Conservation (phyloP, 495 filamentous ascomycete genomes). For the Daldinia decipiens region DNA sequence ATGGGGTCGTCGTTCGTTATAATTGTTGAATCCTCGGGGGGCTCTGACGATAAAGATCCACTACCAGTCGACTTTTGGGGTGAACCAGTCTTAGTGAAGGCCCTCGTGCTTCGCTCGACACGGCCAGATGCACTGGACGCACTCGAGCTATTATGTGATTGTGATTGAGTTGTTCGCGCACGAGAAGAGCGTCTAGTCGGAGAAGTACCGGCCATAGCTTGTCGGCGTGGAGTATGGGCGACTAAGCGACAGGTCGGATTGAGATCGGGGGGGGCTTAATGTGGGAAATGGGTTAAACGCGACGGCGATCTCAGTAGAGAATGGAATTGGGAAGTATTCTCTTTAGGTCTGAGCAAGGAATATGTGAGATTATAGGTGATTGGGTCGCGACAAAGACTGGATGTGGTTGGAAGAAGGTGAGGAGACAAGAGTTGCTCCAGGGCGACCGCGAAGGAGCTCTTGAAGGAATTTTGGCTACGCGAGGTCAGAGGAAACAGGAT, state of each 20-base stretch:
- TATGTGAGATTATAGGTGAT: slow-evolving; percentile 32
- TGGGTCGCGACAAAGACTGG: slow-evolving; percentile 42
- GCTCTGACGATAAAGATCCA: slow-evolving; percentile 79
- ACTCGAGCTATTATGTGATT: slow-evolving; percentile 80
- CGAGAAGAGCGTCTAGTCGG: slow-evolving; percentile 88
- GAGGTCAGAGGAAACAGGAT: slow-evolving; percentile 41
- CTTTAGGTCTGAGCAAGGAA: slow-evolving; percentile 13
- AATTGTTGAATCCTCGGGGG: slow-evolving; percentile 69
- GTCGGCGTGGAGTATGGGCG: slow-evolving; percentile 36
- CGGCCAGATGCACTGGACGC: slow-evolving; percentile 72
- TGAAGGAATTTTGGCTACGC: slow-evolving; percentile 36
- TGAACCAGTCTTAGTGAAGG: slow-evolving; percentile 75
- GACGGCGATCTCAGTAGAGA: slow-evolving; percentile 13
- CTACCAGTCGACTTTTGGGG: slow-evolving; percentile 78
- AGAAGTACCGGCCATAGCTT: slow-evolving; percentile 67
- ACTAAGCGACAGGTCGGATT: slow-evolving; percentile 45
- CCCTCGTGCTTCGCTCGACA: slow-evolving; percentile 74
- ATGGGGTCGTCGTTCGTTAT: slow-evolving; percentile 56
- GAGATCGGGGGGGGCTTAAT: slow-evolving; percentile 24
- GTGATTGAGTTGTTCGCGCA: slow-evolving; percentile 82
- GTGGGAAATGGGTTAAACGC: slow-evolving; percentile 15
- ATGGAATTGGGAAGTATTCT: slow-evolving; percentile 22
- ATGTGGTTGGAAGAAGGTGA: slow-evolving; percentile 36
- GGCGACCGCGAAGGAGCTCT: slow-evolving; percentile 34
- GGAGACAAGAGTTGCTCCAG: slow-evolving; percentile 29